Conservation (phyloP, 192 early-diverging fungal species). For the Obelidium mucronatum region DNA sequence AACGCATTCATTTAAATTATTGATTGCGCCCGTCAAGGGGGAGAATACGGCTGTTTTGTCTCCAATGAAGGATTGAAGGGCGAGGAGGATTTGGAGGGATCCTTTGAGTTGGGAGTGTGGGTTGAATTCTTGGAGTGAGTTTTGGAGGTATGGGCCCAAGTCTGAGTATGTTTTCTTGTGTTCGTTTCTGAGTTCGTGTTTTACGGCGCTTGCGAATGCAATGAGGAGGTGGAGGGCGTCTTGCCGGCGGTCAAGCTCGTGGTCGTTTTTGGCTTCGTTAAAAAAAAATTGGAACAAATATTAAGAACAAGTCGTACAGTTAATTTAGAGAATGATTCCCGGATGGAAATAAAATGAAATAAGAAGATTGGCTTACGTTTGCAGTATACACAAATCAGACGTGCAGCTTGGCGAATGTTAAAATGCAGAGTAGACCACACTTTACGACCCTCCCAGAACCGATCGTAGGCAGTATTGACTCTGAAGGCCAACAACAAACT, state of each 20-base stretch:
- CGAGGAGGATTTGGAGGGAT: conserved; percentile 49
- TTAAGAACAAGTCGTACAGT: not conserved
- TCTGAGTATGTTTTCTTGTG: conserved; percentile 72
- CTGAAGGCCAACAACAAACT: conserved; percentile 80
- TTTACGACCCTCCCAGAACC: conserved; percentile 85
- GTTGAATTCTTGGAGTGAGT: conserved; percentile 42
- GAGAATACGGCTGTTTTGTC: conserved; percentile 28
- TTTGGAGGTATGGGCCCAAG: conserved; percentile 65
- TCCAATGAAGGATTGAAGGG: conserved; percentile 36
- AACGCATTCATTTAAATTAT: not conserved
- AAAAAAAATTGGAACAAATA: conserved; percentile 38
- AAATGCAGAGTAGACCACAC: conserved; percentile 78
- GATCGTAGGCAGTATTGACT: conserved; percentile 75
- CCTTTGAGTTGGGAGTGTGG: conserved; percentile 15
- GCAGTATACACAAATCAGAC: conserved; percentile 71
- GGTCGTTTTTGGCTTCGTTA: conserved; percentile 56
- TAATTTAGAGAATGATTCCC: conserved; percentile 35
- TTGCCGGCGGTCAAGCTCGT: conserved; percentile 63
- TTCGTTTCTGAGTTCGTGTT: conserved; percentile 76
- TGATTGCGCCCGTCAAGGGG: conserved; percentile 27
- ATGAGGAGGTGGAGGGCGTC: conserved; percentile 78
- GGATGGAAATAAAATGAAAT: conserved; percentile 36
- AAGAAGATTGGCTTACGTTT: not conserved
- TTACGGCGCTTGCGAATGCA: conserved; percentile 73
- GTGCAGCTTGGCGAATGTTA: conserved; percentile 75